Percentiles rank a stretch among this genome's conserved stretches.
These are phyloP conservation scores for Saprolegnia parasitica DNA, from an alignment of 352 stramenopile genomes.

Conservation along the genomic window DNA sequence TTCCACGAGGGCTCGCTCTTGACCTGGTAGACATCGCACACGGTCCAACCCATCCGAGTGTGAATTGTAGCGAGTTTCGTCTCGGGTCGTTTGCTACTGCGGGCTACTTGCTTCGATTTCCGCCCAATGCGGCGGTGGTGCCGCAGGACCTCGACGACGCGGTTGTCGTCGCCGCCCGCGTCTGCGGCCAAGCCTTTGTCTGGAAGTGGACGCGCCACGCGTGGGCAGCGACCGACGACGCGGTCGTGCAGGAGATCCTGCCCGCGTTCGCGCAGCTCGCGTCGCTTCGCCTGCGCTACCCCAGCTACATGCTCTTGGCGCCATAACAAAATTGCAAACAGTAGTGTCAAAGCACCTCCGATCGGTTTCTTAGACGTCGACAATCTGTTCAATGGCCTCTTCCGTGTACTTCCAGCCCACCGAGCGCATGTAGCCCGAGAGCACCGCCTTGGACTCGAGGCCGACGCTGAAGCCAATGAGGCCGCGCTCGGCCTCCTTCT, in stretches of 20 bases:
- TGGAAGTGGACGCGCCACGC: background rate
- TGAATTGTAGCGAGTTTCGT: background rate
- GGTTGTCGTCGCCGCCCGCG: background rate
- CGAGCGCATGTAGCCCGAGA: slow-evolving; percentile 26
- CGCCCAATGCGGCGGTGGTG: too few relatives aligned
- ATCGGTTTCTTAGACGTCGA: background rate
- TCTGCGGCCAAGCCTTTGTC: background rate
- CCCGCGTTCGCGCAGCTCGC: background rate
- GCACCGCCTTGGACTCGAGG: background rate
- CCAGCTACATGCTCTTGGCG: background rate
- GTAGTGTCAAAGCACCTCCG: background rate
- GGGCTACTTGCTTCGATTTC: background rate
- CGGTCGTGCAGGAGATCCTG: background rate
- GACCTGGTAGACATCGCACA: too few relatives aligned
- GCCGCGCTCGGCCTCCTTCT: slow-evolving; percentile 12
- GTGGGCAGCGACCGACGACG: background rate
- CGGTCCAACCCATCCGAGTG: too few relatives aligned
- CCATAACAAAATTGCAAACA: background rate
- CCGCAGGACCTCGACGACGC: background rate
- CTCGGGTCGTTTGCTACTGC: background rate
- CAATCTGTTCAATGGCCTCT: slow-evolving; percentile 3
- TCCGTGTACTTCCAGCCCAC: slow-evolving; percentile 26
- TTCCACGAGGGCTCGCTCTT: too few relatives aligned
- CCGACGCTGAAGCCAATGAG: slow-evolving; percentile 18
- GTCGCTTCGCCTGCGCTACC: background rate